Evolutionary conservation across 2,329 filamentous ascomycete genomes (phyloP).

Genomic region (Colletotrichum tanaceti): DNA sequence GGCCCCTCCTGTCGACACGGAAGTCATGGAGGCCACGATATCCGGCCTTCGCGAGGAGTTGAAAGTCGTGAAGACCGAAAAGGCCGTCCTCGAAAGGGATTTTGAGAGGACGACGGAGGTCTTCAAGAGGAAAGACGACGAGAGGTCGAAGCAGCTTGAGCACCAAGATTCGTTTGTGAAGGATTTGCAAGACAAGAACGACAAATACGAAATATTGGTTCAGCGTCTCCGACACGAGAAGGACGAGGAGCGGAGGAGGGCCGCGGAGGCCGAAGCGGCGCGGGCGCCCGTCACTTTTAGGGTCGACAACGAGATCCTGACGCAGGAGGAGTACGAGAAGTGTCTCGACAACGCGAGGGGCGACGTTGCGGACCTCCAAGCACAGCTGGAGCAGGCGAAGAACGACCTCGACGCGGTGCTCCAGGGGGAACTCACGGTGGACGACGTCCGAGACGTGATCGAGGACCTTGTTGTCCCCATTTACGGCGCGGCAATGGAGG

Average conservation of each 20-base stretch:
- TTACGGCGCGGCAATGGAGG: conserved; percentile 4
- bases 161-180: not conserved
- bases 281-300: not conserved
- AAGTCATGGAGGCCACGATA: not conserved
- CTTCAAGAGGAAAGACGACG: not conserved
- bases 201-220: not conserved
- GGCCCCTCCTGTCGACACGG: not conserved
- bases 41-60: not conserved
- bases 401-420: not conserved
- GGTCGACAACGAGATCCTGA: conserved; percentile 14
- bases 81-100: not conserved
- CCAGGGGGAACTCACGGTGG: not conserved
- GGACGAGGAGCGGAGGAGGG: not conserved
- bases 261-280: not conserved
- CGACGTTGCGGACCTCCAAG: conserved; percentile 1
- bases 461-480: not conserved
- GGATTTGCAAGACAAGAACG: not conserved
- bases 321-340: conserved; percentile 17
- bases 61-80: not conserved
- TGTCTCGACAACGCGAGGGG: conserved; percentile 28
- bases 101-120: not conserved
- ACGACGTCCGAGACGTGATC: not conserved
- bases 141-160: not conserved
- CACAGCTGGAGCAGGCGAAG: not conserved
- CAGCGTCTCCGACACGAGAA: not conserved